These are phyloP conservation scores for Didymella arachidicola DNA, from an alignment of 2,329 filamentous ascomycete species.

Conservation along the genomic window DNA sequence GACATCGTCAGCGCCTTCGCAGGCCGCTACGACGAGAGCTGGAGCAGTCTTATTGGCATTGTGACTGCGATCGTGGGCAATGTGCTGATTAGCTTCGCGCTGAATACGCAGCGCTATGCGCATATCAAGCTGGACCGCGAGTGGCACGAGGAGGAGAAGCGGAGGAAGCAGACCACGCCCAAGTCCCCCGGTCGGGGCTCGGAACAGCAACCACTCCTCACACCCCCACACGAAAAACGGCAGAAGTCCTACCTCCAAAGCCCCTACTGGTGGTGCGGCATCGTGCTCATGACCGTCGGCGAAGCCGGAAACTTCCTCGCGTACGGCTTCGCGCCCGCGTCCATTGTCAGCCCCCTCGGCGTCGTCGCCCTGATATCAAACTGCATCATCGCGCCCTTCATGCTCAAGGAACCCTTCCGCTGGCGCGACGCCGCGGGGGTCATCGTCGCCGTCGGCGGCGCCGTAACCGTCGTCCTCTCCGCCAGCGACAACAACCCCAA, in stretches of 20 bases:
- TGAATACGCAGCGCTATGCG: constrained; percentile 96
- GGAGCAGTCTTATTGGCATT: constrained; percentile 96
- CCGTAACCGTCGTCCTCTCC: constrained; percentile 90
- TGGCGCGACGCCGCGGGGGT: constrained; percentile 87
- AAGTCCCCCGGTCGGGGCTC: too few species aligned
- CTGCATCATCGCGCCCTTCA: constrained; percentile 91
- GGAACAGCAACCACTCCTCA: constrained; percentile 14
- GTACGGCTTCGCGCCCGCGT: constrained; percentile 96
- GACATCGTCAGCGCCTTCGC: neutral
- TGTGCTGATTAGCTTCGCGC: constrained; percentile 88
- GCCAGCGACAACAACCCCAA: constrained; percentile 90
- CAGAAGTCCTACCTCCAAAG: constrained; percentile 83
- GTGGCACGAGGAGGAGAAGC: constrained; percentile 59
- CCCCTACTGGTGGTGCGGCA: constrained; percentile 95
- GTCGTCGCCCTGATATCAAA: constrained; percentile 98
- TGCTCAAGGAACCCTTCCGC: constrained; percentile 91
- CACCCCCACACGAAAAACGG: neutral
- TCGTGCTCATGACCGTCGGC: constrained; percentile 89
- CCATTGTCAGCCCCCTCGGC: constrained; percentile 93
- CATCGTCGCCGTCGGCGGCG: constrained; percentile 82
- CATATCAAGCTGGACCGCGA: constrained; percentile 84
- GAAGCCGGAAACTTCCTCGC: constrained; percentile 97
- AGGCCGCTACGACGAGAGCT: constrained; percentile 55
- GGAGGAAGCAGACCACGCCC: constrained; percentile 39
- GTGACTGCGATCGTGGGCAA: constrained; percentile 92